phyloP scores from a whole-genome alignment of 192 early-diverging fungal species.

The Mortierella antarctica region DNA sequence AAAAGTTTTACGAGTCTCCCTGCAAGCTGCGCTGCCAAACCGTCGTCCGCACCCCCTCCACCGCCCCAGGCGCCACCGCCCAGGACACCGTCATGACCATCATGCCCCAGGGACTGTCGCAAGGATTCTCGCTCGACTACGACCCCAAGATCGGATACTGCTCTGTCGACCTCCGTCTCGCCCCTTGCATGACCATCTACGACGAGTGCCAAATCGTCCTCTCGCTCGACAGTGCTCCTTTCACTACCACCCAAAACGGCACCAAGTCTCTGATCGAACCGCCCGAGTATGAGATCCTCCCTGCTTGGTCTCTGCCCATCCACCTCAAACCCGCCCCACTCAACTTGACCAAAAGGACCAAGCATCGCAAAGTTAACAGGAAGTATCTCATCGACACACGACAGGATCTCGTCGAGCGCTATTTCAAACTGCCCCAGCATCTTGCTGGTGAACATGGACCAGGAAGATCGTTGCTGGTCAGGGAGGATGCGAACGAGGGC shows the following conservation, averaged over 20 bases:
- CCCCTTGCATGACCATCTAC: conserved; percentile 47
- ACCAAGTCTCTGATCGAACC: conserved; percentile 29
- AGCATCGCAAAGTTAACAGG: conserved; percentile 48
- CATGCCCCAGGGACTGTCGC: conserved; percentile 46
- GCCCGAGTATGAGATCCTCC: conserved; percentile 48
- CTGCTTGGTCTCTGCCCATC: conserved; percentile 48
- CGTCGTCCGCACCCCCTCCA: conserved; percentile 36
- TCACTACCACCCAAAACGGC: conserved; percentile 5
- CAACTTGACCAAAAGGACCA: conserved; percentile 48
- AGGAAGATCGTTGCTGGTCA: conserved; percentile 28
- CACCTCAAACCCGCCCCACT: conserved; percentile 35
- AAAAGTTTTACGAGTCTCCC: conserved; percentile 50
- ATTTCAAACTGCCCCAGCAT: conserved; percentile 41
- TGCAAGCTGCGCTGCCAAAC: conserved; percentile 47
- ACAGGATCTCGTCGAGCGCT: conserved; percentile 48
- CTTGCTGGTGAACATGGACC: conserved; percentile 25
- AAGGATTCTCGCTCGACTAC: conserved; percentile 46
- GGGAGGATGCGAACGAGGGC: conserved; percentile 48
- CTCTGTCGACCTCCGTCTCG: conserved; percentile 43
- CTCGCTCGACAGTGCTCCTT: conserved; percentile 35
- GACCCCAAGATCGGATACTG: conserved; percentile 53
- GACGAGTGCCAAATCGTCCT: conserved; percentile 48
- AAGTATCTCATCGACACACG: conserved; percentile 48
- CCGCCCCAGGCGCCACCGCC: conserved; percentile 26
- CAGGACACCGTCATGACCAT: conserved; percentile 50